These are phyloP conservation scores for Alnus rubra DNA, from an alignment of 306 rosid species.

Conservation along the genomic window DNA sequence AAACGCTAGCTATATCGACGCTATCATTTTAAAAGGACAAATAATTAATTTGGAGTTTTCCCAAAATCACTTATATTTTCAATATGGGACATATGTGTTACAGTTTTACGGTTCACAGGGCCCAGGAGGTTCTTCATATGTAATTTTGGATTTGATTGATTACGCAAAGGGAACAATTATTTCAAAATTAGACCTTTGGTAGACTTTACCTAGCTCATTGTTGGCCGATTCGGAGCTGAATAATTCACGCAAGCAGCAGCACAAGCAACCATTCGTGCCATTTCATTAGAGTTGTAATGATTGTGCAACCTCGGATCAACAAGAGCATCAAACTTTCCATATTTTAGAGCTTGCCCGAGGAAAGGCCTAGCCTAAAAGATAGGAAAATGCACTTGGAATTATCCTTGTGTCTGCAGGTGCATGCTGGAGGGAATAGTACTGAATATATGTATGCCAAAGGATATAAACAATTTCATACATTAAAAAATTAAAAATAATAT, in stretches of 20 bases:
- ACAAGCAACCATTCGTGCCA: constrained; percentile 53
- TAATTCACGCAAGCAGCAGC: constrained; percentile 57
- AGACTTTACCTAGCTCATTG: constrained; percentile 59
- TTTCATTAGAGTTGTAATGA: constrained; percentile 45
- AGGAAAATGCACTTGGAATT: too few relatives aligned
- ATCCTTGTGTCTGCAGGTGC: too few relatives aligned
- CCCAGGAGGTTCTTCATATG: not conserved
- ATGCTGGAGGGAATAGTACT: too few relatives aligned
- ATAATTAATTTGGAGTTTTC: too few relatives aligned
- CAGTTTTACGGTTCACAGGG: not conserved
- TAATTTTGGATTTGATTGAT: not conserved
- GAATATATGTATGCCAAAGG: too few relatives aligned
- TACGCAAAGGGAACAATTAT: not conserved
- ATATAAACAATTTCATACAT: too few relatives aligned
- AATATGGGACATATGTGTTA: too few relatives aligned
- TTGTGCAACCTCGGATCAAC: constrained; percentile 50
- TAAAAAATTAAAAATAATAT: too few relatives aligned
- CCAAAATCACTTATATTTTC: too few relatives aligned
- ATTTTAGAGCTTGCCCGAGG: constrained; percentile 50
- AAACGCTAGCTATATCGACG: too few relatives aligned
- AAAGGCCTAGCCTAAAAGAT: constrained; percentile 65
- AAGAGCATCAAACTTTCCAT: constrained; percentile 43
- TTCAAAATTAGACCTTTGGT: not conserved
- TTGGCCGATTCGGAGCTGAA: constrained; percentile 56
- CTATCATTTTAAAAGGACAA: too few relatives aligned